These are phyloP conservation scores for Circinella umbellata DNA, from an alignment of 371 early-diverging fungal genomes.

Conservation along the genomic window DNA sequence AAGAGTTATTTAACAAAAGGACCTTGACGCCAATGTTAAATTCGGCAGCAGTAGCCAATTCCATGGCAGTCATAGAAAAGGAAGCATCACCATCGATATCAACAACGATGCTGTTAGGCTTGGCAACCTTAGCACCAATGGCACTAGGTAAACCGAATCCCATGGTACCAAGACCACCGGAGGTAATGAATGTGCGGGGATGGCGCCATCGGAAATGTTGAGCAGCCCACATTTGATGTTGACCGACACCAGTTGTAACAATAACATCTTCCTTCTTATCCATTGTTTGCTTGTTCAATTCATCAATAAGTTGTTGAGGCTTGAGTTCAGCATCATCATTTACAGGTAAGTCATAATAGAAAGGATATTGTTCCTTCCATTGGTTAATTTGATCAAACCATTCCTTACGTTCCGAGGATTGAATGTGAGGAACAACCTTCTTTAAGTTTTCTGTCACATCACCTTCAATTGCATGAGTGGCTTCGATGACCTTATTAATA, in stretches of 20 bases:
- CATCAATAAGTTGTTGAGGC: constrained; percentile 94
- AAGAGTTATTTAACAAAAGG: constrained; percentile 94
- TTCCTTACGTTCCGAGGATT: constrained; percentile 69
- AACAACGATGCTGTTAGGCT: constrained; percentile 91
- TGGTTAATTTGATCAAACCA: constrained; percentile 82
- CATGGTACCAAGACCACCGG: constrained; percentile 98
- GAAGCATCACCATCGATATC: constrained; percentile 98
- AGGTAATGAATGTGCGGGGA: constrained; percentile 89
- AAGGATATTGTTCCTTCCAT: constrained; percentile 95
- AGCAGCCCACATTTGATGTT: constrained; percentile 99
- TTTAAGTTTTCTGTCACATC: constrained; percentile 89
- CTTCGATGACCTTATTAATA: constrained; percentile 96
- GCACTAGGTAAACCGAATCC: constrained; percentile 95
- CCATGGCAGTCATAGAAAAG: constrained; percentile 97
- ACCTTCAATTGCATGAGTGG: constrained; percentile 91
- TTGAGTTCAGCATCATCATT: constrained; percentile 61
- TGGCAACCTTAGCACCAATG: constrained; percentile 95
- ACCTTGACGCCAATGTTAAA: constrained; percentile 97
- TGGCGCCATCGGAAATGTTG: constrained; percentile 87
- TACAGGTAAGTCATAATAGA: constrained; percentile 67
- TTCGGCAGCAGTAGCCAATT: constrained; percentile 94
- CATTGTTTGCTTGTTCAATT: constrained; percentile 82
- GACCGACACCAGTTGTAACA: constrained; percentile 96
- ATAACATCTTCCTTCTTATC: constrained; percentile 90
- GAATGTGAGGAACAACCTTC: constrained; percentile 78